Base-by-base conservation (phyloP, 345 rosid species). In the Adansonia digitata region DNA sequence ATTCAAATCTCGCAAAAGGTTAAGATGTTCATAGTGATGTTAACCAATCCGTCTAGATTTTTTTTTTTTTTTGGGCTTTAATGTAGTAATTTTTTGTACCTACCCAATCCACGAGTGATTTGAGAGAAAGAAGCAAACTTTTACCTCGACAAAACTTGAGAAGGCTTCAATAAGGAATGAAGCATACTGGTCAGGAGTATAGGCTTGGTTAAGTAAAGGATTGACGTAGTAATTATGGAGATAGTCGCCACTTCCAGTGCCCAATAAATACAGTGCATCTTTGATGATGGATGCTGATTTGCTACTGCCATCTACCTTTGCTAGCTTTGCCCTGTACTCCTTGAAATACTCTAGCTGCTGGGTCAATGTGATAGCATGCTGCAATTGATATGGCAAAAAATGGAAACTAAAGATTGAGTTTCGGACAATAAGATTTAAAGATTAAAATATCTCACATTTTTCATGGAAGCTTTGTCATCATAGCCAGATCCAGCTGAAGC, bases 221-320 rank as follows among this genome's bases (percentile, higher is more conserved):
- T 93, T 95, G 26, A 91, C 86, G 49, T 90, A 89, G 71, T 95
- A 93, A 69, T 93, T 90, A 81, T 93, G 97, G 68, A 95, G 87
- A 77, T 86, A 93, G 73, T 95, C 98, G 15, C 93, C 85, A 39
- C 89, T 95, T 34, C 99, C 99, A 7, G 94, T 94, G 75, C 97
- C 88, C 75, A 93, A 17, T n/a, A 93, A 5, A 68, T 86, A 90
- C 1, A 95, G 61, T 26, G 94, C 85, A 69, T 77, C 94, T 42
- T 82, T 87, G 60, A 90, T 82, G 55, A 95, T 88, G 27, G 88
- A 69, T 22, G 88, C 90, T 39, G 94, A 77, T 74, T 86, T 71
- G 51, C 74, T 74, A 71, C 81, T 82, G n/a, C 93, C 94, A 1
- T 93, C 94, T 15, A 88, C 80, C 59, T 90, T 81, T 0, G 82